phyloP scores from a whole-genome alignment of 2,329 filamentous ascomycete species.

The Phialophora verrucosa region DNA sequence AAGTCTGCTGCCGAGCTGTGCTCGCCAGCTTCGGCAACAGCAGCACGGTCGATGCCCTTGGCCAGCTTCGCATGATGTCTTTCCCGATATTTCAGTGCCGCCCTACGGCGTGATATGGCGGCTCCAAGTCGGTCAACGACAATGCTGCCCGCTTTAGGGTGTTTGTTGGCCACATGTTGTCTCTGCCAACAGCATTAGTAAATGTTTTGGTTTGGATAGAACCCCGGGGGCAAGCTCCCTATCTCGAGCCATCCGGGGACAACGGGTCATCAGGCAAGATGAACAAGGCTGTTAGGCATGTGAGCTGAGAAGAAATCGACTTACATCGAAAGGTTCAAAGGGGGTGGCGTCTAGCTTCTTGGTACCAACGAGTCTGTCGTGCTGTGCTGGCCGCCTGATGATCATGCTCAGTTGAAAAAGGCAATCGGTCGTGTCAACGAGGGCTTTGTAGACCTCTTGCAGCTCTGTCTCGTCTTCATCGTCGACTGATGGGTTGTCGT shows the following conservation, averaged over 20 bases:
- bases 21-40: not conserved
- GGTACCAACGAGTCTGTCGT: slow-evolving; percentile 43
- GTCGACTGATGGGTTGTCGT: not conserved
- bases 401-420: slow-evolving; percentile 48
- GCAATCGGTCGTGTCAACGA: slow-evolving; percentile 42
- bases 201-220: not conserved
- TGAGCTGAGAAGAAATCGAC: not conserved
- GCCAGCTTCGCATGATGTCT: slow-evolving; percentile 46
- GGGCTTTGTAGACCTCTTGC: slow-evolving; percentile 33
- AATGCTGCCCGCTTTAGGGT: slow-evolving; percentile 26
- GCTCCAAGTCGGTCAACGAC: slow-evolving; percentile 42
- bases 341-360: slow-evolving; percentile 34
- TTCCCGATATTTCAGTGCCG: slow-evolving; percentile 49
- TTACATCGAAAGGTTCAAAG: slow-evolving; percentile 41
- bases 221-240: not conserved
- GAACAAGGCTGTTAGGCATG: not conserved
- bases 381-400: slow-evolving; percentile 47
- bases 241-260: not conserved
- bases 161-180: slow-evolving; percentile 45
- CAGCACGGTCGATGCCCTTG: slow-evolving; percentile 36
- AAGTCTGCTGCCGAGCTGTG: not conserved
- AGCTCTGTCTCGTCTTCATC: slow-evolving; percentile 30
- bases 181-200: slow-evolving; percentile 19
- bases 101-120: slow-evolving; percentile 46
- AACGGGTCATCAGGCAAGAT: not conserved